These are phyloP conservation scores for Nicotiana sylvestris DNA, from an alignment of 257 asterid genomes.

Conservation along the genomic window DNA sequence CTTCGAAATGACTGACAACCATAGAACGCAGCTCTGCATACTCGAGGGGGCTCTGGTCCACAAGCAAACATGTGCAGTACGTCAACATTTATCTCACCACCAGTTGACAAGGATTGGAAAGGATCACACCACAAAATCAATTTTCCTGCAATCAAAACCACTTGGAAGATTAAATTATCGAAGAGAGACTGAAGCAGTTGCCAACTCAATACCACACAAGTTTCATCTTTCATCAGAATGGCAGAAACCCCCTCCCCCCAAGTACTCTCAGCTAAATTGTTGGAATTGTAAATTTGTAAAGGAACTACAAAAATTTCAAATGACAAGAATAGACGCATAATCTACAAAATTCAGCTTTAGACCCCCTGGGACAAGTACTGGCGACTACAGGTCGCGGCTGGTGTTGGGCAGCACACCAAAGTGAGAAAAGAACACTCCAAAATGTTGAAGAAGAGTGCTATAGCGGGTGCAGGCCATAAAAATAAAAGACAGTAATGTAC, in stretches of 20 bases:
- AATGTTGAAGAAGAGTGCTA: neutral
- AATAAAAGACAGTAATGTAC: neutral
- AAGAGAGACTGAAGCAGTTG: neutral
- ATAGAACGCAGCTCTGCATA: neutral
- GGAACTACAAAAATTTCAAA: neutral
- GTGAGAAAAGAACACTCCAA: neutral
- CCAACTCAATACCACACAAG: neutral
- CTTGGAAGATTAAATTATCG: neutral
- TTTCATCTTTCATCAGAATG: neutral
- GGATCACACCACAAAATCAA: slow-evolving; percentile 1
- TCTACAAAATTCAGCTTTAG: neutral
- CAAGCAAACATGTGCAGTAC: neutral
- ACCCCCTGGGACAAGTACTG: too few species aligned
- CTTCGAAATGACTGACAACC: neutral
- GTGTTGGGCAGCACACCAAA: too few species aligned
- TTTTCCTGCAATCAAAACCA: neutral
- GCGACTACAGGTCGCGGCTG: too few species aligned
- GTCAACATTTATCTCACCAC: neutral
- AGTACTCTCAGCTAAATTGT: neutral
- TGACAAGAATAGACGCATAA: neutral
- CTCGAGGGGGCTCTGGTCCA: neutral
- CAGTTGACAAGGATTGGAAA: neutral
- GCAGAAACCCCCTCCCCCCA: neutral
- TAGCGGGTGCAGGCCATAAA: neutral
- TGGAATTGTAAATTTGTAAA: neutral